Evolutionary conservation across 805 yeast genomes (phyloP).

Genomic region (Lipomyces lipofer): DNA sequence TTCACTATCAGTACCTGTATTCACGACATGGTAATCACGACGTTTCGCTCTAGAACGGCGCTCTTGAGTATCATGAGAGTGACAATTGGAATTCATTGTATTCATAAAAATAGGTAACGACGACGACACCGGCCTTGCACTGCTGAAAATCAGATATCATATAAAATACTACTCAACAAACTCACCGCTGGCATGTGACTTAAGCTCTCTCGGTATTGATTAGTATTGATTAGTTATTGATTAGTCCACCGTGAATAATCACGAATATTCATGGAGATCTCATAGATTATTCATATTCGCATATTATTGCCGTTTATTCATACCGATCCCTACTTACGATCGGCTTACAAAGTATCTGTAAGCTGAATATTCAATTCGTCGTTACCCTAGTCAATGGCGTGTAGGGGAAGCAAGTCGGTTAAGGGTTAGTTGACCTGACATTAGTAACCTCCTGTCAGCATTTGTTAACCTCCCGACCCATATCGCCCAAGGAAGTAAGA

Average conservation of each 20-base stretch:
- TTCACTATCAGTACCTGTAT: background rate
- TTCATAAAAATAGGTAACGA: background rate
- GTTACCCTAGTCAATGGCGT: no score
- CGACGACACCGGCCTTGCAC: conserved; percentile 45
- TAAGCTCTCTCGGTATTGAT: conserved; percentile 53
- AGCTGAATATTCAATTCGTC: no score
- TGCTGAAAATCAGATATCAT: conserved; percentile 44
- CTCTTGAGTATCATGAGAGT: background rate
- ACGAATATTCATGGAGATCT: background rate
- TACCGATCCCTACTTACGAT: conserved; percentile 44
- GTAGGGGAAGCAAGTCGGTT: no score
- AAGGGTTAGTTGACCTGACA: no score
- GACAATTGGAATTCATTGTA: background rate
- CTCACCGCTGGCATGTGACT: conserved; percentile 50
- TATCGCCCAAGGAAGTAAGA: no score
- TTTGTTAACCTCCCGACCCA: no score
- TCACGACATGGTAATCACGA: background rate
- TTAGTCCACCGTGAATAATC: conserved; percentile 38
- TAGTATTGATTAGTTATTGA: background rate
- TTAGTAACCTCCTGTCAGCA: no score
- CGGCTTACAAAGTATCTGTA: no score
- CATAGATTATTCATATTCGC: background rate
- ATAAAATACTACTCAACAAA: conserved; percentile 46
- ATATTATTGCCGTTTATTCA: conserved; percentile 41
- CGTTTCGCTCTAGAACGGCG: background rate